A percentile compares a stretch with the other conserved stretches of the same genome.
phyloP scores from a whole-genome alignment of 768 basidiomycete genomes.

The Omphalotus guepiniiformis region DNA sequence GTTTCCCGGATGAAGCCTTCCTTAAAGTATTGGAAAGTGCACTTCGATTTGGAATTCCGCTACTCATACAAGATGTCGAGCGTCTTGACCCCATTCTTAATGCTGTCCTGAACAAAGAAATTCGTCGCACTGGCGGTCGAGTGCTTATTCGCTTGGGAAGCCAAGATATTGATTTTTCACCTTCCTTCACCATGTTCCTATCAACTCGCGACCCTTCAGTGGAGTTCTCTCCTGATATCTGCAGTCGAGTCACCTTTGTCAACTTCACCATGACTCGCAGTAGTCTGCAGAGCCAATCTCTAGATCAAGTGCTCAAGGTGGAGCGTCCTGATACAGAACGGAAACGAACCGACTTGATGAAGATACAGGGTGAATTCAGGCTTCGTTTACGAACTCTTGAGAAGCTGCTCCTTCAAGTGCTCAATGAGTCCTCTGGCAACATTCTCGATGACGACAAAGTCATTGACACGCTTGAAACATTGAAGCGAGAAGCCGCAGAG shows the following conservation, averaged over 20 bases:
- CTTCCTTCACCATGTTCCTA: slow-evolving; percentile 99
- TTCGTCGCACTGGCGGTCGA: slow-evolving; percentile 92
- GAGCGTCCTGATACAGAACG: slow-evolving; percentile 96
- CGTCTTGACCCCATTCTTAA: slow-evolving; percentile 97
- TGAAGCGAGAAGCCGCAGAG: slow-evolving; percentile 95
- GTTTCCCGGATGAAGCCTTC: slow-evolving; percentile 98
- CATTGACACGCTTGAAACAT: slow-evolving; percentile 90
- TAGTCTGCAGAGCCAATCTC: slow-evolving; percentile 96
- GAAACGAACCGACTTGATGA: slow-evolving; percentile 95
- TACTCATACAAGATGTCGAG: slow-evolving; percentile 97
- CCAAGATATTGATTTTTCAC: slow-evolving; percentile 99
- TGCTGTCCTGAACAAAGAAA: slow-evolving; percentile 94
- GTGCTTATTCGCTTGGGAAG: slow-evolving; percentile 94
- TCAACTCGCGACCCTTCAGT: slow-evolving; percentile 96
- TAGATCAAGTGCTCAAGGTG: slow-evolving; percentile 95
- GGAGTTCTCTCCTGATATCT: slow-evolving; percentile 97
- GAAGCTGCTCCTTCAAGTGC: slow-evolving; percentile 86
- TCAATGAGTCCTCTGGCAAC: slow-evolving; percentile 95
- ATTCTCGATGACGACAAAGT: slow-evolving; percentile 99
- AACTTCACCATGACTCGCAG: slow-evolving; percentile 99
- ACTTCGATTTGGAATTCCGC: slow-evolving; percentile 96
- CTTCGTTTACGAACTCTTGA: slow-evolving; percentile 90
- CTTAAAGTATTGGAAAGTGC: slow-evolving; percentile 97
- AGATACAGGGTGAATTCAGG: slow-evolving; percentile 97
- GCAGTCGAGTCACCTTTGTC: slow-evolving; percentile 93